Percentiles rank a stretch among this genome's conserved stretches.
phyloP scores from a whole-genome alignment of 768 basidiomycete genomes.

The Termitomyces heimii region DNA sequence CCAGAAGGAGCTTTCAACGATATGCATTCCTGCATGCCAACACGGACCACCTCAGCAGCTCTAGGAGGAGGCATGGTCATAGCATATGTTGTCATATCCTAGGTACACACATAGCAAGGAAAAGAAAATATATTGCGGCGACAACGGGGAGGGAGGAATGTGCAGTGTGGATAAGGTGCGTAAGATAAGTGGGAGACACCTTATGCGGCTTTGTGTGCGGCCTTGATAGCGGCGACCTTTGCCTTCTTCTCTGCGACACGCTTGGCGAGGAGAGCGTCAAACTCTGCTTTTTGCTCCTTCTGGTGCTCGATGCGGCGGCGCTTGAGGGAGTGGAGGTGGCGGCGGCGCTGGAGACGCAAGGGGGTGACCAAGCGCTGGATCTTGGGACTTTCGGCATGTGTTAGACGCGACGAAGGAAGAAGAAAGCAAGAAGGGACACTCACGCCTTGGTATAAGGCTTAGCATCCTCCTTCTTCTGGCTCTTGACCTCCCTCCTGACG shows the following conservation, averaged over 20 bases:
- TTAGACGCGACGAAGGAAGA: background rate
- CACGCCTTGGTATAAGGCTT: conserved; percentile 98
- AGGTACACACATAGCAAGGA: conserved; percentile 3
- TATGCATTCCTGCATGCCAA: no score
- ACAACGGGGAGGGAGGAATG: background rate
- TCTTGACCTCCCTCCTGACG: conserved; percentile 85
- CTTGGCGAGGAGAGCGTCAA: conserved; percentile 81
- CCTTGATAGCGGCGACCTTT: conserved; percentile 84
- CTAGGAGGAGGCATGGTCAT: background rate
- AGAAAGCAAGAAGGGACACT: conserved; percentile 24
- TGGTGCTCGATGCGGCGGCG: conserved; percentile 83
- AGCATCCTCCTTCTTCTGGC: conserved; percentile 80
- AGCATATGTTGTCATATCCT: conserved; percentile 5
- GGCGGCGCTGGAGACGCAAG: conserved; percentile 91
- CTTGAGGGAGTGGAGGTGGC: conserved; percentile 86
- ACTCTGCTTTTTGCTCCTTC: conserved; percentile 94
- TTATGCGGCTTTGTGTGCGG: conserved; percentile 56
- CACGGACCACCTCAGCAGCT: no score
- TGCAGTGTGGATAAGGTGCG: background rate
- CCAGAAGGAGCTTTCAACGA: no score
- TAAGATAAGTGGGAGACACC: background rate
- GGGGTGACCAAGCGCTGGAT: conserved; percentile 97
- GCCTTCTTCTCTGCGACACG: conserved; percentile 92
- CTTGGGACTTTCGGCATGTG: conserved; percentile 64
- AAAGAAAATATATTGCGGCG: background rate